Percentiles rank a stretch among this genome's conserved stretches.
Evolutionary conservation across 106 monocot genomes (phyloP).

Genomic region (Gastrodia elata): DNA sequence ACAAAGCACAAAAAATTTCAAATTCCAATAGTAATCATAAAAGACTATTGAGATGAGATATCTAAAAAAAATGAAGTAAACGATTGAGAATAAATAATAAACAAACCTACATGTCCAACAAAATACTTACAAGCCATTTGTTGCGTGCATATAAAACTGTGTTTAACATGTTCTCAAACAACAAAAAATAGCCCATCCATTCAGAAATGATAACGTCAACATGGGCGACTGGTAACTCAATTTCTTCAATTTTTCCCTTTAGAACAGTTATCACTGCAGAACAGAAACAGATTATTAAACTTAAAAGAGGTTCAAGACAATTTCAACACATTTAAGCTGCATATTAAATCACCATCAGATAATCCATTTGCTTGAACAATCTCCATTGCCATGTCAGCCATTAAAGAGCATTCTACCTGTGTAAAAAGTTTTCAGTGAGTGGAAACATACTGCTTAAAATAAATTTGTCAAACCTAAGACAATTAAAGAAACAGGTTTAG

Average conservation of each 20-base stretch:
- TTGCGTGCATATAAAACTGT: slow-evolving; percentile 93
- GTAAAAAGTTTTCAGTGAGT: slow-evolving; percentile 5
- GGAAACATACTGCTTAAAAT: background rate
- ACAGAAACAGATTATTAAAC: background rate
- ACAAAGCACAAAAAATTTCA: background rate
- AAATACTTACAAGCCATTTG: slow-evolving; percentile 88
- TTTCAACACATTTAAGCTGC: background rate
- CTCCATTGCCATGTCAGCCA: slow-evolving; percentile 95
- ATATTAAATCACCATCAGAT: slow-evolving; percentile 54
- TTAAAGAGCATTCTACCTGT: slow-evolving; percentile 91
- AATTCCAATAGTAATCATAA: background rate
- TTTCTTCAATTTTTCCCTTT: slow-evolving; percentile 91
- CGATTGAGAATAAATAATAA: background rate
- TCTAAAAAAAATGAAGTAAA: background rate
- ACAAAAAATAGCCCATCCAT: slow-evolving; percentile 96
- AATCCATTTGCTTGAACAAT: slow-evolving; percentile 82
- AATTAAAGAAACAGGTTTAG: too few relatives aligned
- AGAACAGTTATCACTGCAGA: slow-evolving; percentile 71
- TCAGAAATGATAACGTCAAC: slow-evolving; percentile 86
- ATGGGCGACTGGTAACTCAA: slow-evolving; percentile 64
- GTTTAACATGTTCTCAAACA: slow-evolving; percentile 94
- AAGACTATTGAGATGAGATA: background rate
- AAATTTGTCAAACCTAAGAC: background rate
- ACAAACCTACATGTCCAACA: background rate
- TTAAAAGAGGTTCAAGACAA: background rate